Evolutionary conservation across 495 filamentous ascomycete species (phyloP), one percentile per base, ranked within the genome.

Genomic region (Penicillium roqueforti): DNA sequence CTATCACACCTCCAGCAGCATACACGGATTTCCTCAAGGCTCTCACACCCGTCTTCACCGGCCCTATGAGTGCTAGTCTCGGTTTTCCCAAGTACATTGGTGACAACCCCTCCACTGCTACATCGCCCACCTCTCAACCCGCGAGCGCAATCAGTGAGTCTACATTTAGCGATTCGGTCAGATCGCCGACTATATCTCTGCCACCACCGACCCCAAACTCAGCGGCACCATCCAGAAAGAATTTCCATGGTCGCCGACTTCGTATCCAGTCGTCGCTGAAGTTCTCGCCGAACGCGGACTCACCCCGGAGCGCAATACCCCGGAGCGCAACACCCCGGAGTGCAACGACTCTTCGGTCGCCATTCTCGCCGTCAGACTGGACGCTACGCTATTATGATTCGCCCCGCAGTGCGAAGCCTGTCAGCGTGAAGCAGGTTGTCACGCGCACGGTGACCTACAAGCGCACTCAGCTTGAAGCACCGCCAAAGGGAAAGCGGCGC

Each of bases 1-100:
- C 92, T 44, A 95, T 97, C 72, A 93, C 87, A 16, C 92, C 92
- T 29, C 92, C 92, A 3, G 75, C 79, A 3, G 91, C 92, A 49
- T 97, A 97, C 64, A 87, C 89, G 36, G 89, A 97, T 60, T 97
- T 97, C 66, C 83, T 97, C 51, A 88, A 89, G 63, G 83, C 84
- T 8, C 74, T 91, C 38, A 89, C 87, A 11, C 88, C 88, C 3
- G 76, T 84, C 23, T 73, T 87, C 55, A 68, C 68, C 8, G 75
- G 70, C 43, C 75, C 77, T 1, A 42, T 51, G 22, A 72, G 68
- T 36, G 69, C 71, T 2, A 68, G 62, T 26, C 5, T 26, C 0
- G 57, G 54, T 40, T 74, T 69, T 51, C 65, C 70, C 13, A 68
- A 57, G 18, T 68, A 26, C 7, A 26, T 26, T 6, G 5, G 25